Conservation (phyloP, 352 stramenopile species). For the Globisporangium spiculum region DNA sequence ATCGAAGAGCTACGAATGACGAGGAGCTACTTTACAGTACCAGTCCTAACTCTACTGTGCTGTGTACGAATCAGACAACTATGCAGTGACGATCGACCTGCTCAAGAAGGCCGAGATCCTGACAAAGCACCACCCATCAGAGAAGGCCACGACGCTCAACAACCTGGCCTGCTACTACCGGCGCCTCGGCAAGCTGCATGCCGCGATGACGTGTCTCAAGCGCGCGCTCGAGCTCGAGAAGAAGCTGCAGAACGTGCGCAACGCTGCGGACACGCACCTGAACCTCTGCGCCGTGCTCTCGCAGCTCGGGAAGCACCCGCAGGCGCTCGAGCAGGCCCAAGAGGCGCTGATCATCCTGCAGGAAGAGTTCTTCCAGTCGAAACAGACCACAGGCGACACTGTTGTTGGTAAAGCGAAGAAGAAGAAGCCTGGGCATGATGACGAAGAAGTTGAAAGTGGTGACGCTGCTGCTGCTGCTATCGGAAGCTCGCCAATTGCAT, state of each 20-base stretch:
- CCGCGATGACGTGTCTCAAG: conserved; percentile 89
- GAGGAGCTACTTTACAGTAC: not conserved
- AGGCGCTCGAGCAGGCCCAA: conserved; percentile 87
- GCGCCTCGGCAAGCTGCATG: conserved; percentile 83
- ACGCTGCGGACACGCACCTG: conserved; percentile 91
- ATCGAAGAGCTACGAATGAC: not conserved
- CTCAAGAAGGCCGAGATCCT: conserved; percentile 93
- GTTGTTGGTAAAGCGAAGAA: not conserved
- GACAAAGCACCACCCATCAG: conserved; percentile 74
- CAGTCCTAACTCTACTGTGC: not conserved
- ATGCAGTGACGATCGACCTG: conserved; percentile 87
- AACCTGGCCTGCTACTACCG: conserved; percentile 94
- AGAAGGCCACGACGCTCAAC: conserved; percentile 90
- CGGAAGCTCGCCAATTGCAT: not conserved
- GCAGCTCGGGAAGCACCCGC: conserved; percentile 81
- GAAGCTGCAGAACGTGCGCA: conserved; percentile 58
- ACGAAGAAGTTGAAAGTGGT: not conserved
- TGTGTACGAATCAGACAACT: conserved; percentile 60
- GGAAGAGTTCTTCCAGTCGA: conserved; percentile 72
- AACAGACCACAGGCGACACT: conserved; percentile 4
- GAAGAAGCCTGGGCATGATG: not conserved
- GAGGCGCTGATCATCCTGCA: conserved; percentile 87
- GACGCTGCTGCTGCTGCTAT: not conserved
- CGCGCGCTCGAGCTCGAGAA: conserved; percentile 89
- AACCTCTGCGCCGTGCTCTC: conserved; percentile 93